Evolutionary conservation across 208 protist species (phyloP).

Genomic region (Wallacemonas rigidus): DNA sequence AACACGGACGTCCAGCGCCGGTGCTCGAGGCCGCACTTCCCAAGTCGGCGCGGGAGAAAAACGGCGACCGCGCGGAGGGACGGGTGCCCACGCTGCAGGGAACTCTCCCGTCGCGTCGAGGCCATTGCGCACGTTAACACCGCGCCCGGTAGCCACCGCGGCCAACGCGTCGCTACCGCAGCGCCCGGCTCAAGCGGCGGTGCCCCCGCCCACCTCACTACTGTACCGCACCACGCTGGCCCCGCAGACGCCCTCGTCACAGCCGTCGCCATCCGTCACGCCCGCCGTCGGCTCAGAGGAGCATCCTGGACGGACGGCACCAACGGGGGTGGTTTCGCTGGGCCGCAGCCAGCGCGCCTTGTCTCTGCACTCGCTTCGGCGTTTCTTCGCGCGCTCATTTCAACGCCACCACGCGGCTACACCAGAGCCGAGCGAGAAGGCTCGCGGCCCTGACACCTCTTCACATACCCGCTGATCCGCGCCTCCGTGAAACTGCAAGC

Average conservation of each 20-base stretch:
- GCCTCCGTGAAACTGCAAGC: too few relatives aligned
- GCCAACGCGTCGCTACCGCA: background rate
- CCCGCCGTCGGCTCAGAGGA: too few relatives aligned
- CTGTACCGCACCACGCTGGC: background rate
- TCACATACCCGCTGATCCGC: background rate
- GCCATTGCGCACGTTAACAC: background rate
- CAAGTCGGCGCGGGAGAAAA: too few relatives aligned
- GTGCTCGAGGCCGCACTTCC: too few relatives aligned
- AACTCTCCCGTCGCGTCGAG: background rate
- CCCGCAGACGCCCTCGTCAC: background rate
- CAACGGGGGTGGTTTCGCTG: background rate
- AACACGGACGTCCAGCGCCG: too few relatives aligned
- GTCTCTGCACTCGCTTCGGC: slow-evolving; percentile 1
- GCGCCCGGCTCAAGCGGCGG: background rate
- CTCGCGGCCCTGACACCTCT: background rate
- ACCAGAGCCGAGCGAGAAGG: background rate
- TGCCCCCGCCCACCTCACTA: background rate
- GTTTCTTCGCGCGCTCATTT: slow-evolving; percentile 5
- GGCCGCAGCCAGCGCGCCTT: background rate
- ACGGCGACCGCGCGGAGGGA: too few relatives aligned
- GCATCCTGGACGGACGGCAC: background rate
- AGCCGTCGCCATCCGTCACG: too few relatives aligned
- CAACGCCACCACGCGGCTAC: background rate
- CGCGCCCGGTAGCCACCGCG: too few relatives aligned
- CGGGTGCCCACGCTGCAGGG: too few relatives aligned